These are phyloP conservation scores for Dothideomycetes sp. DNA, from an alignment of 2,329 filamentous ascomycete genomes.

Conservation along the genomic window DNA sequence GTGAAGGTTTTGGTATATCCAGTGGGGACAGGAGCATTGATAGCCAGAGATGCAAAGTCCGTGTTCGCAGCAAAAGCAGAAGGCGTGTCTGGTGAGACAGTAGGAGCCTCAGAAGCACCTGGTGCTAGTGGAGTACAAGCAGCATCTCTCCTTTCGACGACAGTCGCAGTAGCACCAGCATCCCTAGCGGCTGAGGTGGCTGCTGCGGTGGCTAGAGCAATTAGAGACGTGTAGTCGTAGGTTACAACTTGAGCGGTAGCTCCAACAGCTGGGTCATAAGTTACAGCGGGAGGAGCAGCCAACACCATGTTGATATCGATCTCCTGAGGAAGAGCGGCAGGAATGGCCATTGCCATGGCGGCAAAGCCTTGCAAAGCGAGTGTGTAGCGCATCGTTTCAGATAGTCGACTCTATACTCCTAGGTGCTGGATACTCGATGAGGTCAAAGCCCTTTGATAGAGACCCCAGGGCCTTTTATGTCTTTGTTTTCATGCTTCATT, in stretches of 20 bases:
- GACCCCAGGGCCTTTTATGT: neutral
- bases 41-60: conserved; percentile 12
- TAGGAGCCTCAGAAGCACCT: neutral
- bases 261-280: conserved; percentile 10
- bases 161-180: conserved; percentile 5
- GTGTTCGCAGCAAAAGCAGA: conserved; percentile 14
- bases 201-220: conserved; percentile 16
- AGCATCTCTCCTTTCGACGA: conserved; percentile 1
- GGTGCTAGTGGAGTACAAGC: neutral
- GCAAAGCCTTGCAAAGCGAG: conserved; percentile 5
- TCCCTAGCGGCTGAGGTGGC: conserved; percentile 10
- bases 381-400: conserved; percentile 2
- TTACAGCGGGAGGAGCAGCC: conserved; percentile 15
- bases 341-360: conserved; percentile 15
- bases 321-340: conserved; percentile 18
- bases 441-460: neutral
- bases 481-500: too few relatives aligned
- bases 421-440: neutral
- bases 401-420: neutral
- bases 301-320: conserved; percentile 17
- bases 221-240: conserved; percentile 17
- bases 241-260: conserved; percentile 17
- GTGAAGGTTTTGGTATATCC: conserved; percentile 5
- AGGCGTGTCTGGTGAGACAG: neutral
- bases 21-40: neutral